These are phyloP conservation scores for Paraconiothyrium sp. DNA, from an alignment of 2,329 filamentous ascomycete genomes.

Conservation along the genomic window DNA sequence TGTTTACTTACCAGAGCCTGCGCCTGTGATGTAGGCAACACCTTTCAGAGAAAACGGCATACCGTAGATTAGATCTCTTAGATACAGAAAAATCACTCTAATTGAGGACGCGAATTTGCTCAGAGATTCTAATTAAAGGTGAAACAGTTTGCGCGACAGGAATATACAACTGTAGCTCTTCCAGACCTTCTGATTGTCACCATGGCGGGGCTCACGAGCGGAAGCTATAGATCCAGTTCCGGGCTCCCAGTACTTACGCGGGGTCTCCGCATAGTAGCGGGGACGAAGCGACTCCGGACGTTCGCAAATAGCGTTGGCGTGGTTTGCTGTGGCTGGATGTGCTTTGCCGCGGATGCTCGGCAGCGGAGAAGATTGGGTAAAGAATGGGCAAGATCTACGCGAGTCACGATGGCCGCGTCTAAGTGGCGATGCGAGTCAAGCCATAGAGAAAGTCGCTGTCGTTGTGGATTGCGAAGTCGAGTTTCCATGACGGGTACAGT, in stretches of 20 bases:
- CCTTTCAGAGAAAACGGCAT: constrained; percentile 57
- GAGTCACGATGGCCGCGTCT: constrained; percentile 17
- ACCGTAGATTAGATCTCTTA: neutral
- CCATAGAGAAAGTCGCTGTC: neutral
- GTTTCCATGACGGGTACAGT: neutral
- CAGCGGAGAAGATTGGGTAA: constrained; percentile 14
- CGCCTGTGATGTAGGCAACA: constrained; percentile 61
- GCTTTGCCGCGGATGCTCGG: constrained; percentile 26
- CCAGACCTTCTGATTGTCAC: neutral
- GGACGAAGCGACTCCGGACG: neutral
- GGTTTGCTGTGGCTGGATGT: constrained; percentile 8
- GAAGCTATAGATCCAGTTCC: constrained; percentile 5
- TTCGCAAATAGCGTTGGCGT: constrained; percentile 11
- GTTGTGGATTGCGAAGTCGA: neutral
- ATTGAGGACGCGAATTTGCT: neutral
- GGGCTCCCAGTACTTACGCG: neutral
- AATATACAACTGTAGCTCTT: neutral
- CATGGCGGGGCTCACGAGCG: neutral
- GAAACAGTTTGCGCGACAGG: neutral
- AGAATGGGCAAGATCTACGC: neutral
- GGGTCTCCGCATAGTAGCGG: constrained; percentile 1
- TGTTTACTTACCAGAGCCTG: constrained; percentile 54
- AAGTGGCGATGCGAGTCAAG: neutral
- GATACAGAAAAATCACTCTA: neutral
- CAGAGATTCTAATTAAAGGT: neutral